Percentiles rank a stretch among this genome's conserved stretches.
These are phyloP conservation scores for Lyophyllum atratum DNA, from an alignment of 768 basidiomycete species.

Conservation along the genomic window DNA sequence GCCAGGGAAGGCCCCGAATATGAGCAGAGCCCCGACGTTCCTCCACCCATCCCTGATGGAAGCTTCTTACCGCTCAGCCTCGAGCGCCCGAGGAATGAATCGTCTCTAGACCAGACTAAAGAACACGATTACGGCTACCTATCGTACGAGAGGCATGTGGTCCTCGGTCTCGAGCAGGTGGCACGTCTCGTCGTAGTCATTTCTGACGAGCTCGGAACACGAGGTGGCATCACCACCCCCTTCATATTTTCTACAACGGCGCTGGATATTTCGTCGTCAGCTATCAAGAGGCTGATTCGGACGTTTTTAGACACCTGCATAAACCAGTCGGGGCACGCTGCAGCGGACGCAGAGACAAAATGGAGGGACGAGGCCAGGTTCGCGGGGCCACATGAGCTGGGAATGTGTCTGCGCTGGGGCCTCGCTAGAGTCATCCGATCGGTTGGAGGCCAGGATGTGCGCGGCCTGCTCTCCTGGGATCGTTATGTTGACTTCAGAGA, in stretches of 20 bases:
- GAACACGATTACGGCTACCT: conserved; percentile 70
- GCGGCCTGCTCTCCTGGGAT: conserved; percentile 87
- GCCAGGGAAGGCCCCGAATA: conserved; percentile 35
- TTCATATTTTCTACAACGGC: conserved; percentile 90
- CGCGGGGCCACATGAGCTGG: conserved; percentile 85
- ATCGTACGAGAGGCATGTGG: conserved; percentile 69
- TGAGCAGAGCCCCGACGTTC: conserved; percentile 26
- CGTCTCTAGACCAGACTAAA: conserved; percentile 37
- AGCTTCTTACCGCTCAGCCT: conserved; percentile 55
- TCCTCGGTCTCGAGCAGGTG: conserved; percentile 76
- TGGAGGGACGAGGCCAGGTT: conserved; percentile 85
- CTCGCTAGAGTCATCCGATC: conserved; percentile 78
- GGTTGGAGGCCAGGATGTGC: conserved; percentile 67
- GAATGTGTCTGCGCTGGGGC: conserved; percentile 93
- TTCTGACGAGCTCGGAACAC: conserved; percentile 66
- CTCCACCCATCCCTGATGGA: conserved; percentile 47
- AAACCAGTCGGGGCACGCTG: conserved; percentile 27
- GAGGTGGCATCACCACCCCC: conserved; percentile 84
- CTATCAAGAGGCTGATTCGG: conserved; percentile 76
- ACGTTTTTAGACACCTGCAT: conserved; percentile 73
- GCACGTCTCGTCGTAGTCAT: conserved; percentile 71
- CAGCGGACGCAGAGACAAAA: conserved; percentile 47
- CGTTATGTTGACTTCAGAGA: conserved; percentile 81
- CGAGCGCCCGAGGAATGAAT: conserved; percentile 44
- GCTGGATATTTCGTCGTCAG: conserved; percentile 77